Percentiles rank a stretch among this genome's conserved stretches.
phyloP scores from a whole-genome alignment of 2,329 filamentous ascomycete genomes.

The Dothideomycetes sp. region DNA sequence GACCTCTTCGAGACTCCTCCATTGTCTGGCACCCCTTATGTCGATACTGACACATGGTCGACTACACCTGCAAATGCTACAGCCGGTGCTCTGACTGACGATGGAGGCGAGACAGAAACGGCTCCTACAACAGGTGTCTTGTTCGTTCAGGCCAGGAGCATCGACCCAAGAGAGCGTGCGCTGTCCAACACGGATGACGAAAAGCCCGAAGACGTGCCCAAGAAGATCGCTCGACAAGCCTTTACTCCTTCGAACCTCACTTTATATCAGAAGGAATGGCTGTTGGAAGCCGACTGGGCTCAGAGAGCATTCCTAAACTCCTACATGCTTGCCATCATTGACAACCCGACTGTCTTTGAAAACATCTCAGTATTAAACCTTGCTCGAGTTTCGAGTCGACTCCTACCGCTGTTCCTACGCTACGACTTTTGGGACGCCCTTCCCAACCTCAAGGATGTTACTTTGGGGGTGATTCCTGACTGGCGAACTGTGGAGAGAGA shows the following conservation, averaged over 20 bases:
- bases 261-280: conserved; percentile 57
- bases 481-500: conserved; percentile 53
- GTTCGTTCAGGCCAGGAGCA: background rate
- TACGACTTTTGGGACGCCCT: conserved; percentile 55
- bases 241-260: conserved; percentile 6
- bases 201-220: background rate
- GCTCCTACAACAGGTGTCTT: conserved; percentile 3
- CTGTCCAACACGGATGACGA: background rate
- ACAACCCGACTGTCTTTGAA: conserved; percentile 47
- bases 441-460: conserved; percentile 45
- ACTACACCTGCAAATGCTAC: background rate
- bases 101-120: background rate
- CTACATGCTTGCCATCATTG: conserved; percentile 55
- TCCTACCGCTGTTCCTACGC: conserved; percentile 48
- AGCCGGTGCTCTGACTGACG: background rate
- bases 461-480: conserved; percentile 54
- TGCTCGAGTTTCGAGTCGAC: conserved; percentile 54
- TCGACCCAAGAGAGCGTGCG: background rate
- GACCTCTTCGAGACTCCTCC: conserved; percentile 1
- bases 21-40: conserved; percentile 6
- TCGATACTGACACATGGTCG: conserved; percentile 4
- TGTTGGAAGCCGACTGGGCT: conserved; percentile 60
- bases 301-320: conserved; percentile 60
- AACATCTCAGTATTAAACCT: conserved; percentile 53
- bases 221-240: too few relatives aligned